Evolutionary conservation across 306 rosid species (phyloP).

Genomic region (Vicia sativa): DNA sequence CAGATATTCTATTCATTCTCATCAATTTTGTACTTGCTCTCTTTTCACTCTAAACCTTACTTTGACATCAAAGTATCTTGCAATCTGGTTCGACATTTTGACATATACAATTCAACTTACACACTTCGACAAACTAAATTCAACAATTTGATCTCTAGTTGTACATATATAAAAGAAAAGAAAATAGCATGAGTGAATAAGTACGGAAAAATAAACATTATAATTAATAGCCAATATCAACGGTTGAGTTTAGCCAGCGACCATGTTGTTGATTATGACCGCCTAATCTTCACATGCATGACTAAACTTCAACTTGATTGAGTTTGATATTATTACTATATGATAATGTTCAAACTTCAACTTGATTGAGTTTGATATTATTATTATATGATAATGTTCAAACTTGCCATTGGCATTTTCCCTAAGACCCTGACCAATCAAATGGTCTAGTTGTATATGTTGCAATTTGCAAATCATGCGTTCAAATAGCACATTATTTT

Average conservation of each 20-base stretch:
- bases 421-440: slow-evolving; percentile 25
- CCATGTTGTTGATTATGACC: slow-evolving; percentile 35
- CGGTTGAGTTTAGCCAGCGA: slow-evolving; percentile 41
- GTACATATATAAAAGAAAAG: no score
- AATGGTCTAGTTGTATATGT: background rate
- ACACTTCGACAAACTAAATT: no score
- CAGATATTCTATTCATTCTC: no score
- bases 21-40: no score
- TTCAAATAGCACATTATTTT: background rate
- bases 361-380: slow-evolving; percentile 9
- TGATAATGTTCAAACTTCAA: slow-evolving; percentile 24
- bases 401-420: slow-evolving; percentile 20
- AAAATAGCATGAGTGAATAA: background rate
- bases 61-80: no score
- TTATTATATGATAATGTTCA: slow-evolving; percentile 18
- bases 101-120: no score
- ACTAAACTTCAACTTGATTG: slow-evolving; percentile 30
- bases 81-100: no score
- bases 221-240: slow-evolving; percentile 31
- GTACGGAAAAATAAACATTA: background rate
- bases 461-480: background rate
- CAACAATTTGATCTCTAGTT: no score
- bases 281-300: slow-evolving; percentile 19
- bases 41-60: no score
- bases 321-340: background rate